phyloP scores from a whole-genome alignment of 75 land plant species.

The Chamaecyparis obtusa region DNA sequence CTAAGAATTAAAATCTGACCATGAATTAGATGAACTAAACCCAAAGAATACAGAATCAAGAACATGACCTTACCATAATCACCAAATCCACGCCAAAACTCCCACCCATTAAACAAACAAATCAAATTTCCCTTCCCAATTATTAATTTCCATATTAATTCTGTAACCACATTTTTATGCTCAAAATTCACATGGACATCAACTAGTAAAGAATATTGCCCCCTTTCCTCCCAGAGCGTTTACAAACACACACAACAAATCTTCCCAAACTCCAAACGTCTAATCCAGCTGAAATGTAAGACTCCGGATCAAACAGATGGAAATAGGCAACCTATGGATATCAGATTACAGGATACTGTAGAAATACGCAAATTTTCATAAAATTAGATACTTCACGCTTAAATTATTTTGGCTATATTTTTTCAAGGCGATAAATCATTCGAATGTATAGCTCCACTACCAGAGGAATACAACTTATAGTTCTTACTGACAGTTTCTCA shows the following conservation, averaged over 20 bases:
- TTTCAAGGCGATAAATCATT: background rate
- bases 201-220: background rate
- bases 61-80: background rate
- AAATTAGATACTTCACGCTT: no score
- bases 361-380: background rate
- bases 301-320: background rate
- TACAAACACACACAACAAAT: background rate
- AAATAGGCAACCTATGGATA: background rate
- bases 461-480: no score
- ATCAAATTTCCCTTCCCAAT: background rate
- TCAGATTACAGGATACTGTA: background rate
- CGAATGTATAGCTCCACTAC: no score
- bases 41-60: background rate
- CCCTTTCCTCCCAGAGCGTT: background rate
- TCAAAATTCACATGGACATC: background rate
- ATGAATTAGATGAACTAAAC: background rate
- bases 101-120: background rate
- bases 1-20: background rate
- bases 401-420: background rate
- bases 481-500: background rate
- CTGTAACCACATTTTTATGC: background rate
- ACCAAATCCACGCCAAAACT: background rate
- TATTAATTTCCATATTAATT: background rate
- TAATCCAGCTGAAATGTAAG: constrained; percentile 9
- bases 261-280: background rate